phyloP scores from a whole-genome alignment of 2,329 filamentous ascomycete species.

The Paecilomyces dactylethromorphus region DNA sequence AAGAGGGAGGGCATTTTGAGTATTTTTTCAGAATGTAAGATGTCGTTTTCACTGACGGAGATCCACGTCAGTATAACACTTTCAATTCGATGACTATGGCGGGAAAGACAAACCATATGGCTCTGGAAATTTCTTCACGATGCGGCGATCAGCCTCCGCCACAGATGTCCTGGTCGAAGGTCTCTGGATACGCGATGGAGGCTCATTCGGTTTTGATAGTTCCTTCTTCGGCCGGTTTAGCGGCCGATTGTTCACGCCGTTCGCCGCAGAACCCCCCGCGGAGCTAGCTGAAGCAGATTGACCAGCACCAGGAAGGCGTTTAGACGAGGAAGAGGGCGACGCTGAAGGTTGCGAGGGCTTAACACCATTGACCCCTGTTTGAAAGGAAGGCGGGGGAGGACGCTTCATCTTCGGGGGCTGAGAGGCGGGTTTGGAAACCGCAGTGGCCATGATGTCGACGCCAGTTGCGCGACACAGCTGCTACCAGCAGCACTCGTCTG shows the following conservation, averaged over 20 bases:
- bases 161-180: constrained; percentile 23
- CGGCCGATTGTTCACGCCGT: constrained; percentile 28
- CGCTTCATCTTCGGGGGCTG: constrained; percentile 60
- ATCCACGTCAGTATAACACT: constrained; percentile 12
- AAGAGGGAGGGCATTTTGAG: constrained; percentile 64
- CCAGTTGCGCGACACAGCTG: constrained; percentile 12
- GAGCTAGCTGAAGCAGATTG: constrained; percentile 43
- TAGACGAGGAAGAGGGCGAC: constrained; percentile 49
- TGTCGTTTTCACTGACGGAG: constrained; percentile 59
- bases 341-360: constrained; percentile 54
- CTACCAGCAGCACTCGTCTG: constrained; percentile 10
- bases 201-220: constrained; percentile 33
- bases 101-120: constrained; percentile 35
- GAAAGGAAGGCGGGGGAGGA: constrained; percentile 58
- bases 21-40: constrained; percentile 79
- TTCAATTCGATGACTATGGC: not conserved
- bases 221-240: constrained; percentile 55
- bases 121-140: constrained; percentile 34
- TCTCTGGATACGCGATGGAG: constrained; percentile 24
- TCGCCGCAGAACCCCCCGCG: constrained; percentile 36
- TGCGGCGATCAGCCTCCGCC: constrained; percentile 26
- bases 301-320: constrained; percentile 49
- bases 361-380: constrained; percentile 54
- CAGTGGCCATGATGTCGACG: constrained; percentile 35
- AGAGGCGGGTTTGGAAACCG: constrained; percentile 37